These are phyloP conservation scores for Pseudocercospora ulei DNA, from an alignment of 2,329 filamentous ascomycete genomes.

Conservation along the genomic window DNA sequence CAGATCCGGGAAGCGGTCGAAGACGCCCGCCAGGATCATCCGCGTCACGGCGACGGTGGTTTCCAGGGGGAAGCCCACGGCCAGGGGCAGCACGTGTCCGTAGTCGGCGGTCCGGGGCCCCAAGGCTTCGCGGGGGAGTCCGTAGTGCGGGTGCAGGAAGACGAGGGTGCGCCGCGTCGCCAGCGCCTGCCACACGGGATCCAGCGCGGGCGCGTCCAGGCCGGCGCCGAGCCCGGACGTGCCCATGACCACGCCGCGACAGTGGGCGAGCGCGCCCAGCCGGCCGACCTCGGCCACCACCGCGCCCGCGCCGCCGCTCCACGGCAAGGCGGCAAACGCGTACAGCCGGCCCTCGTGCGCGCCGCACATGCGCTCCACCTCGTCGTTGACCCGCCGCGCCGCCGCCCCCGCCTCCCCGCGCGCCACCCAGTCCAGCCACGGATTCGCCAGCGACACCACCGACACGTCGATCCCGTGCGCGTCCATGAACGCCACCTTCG, in stretches of 20 bases:
- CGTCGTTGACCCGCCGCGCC: slow-evolving; percentile 62
- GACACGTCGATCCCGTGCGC: slow-evolving; percentile 70
- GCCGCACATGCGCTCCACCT: slow-evolving; percentile 63
- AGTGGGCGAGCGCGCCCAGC: slow-evolving; percentile 53
- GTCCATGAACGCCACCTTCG: slow-evolving; percentile 84
- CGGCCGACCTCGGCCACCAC: slow-evolving; percentile 58
- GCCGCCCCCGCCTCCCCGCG: slow-evolving; percentile 52
- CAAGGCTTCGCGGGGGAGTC: slow-evolving; percentile 69
- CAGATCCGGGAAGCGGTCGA: slow-evolving; percentile 61
- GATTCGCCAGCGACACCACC: slow-evolving; percentile 81
- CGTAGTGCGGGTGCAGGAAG: slow-evolving; percentile 89
- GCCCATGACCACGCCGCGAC: slow-evolving; percentile 79
- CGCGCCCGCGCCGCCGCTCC: slow-evolving; percentile 54
- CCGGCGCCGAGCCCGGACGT: slow-evolving; percentile 71
- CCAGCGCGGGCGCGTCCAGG: slow-evolving; percentile 64
- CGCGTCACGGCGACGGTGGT: slow-evolving; percentile 82
- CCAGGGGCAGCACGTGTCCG: slow-evolving; percentile 77
- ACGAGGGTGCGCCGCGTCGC: slow-evolving; percentile 56
- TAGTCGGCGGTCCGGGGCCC: slow-evolving; percentile 64
- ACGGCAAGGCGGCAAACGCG: slow-evolving; percentile 72
- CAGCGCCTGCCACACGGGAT: slow-evolving; percentile 62
- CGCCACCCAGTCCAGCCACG: slow-evolving; percentile 79
- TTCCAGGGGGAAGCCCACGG: slow-evolving; percentile 81
- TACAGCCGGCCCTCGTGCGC: slow-evolving; percentile 59
- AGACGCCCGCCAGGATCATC: slow-evolving; percentile 80